phyloP scores from a whole-genome alignment of 306 rosid species.

The Vigna angularis region DNA sequence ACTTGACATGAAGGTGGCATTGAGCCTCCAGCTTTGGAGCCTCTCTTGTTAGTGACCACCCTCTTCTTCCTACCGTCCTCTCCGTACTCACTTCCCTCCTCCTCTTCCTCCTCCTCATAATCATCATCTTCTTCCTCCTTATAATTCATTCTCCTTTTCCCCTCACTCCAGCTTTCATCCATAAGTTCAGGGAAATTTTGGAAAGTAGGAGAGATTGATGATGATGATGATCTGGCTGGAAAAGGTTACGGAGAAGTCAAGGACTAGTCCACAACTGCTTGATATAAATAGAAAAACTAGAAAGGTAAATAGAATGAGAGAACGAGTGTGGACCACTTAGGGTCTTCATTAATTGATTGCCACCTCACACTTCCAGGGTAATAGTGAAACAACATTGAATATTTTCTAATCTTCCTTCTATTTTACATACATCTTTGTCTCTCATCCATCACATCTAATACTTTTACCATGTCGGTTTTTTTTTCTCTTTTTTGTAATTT shows the following conservation, averaged over 20 bases:
- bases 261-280: slow-evolving; percentile 35
- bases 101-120: slow-evolving; percentile 51
- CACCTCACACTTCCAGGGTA: slow-evolving; percentile 44
- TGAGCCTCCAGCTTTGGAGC: slow-evolving; percentile 59
- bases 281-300: slow-evolving; percentile 50
- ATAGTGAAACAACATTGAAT: slow-evolving; percentile 40
- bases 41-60: slow-evolving; percentile 48
- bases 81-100: slow-evolving; percentile 40
- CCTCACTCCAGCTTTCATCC: slow-evolving; percentile 64
- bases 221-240: background rate
- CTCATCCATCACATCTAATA: background rate
- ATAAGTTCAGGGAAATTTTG: slow-evolving; percentile 40
- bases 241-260: slow-evolving; percentile 47
- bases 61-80: slow-evolving; percentile 63
- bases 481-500: background rate
- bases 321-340: slow-evolving; percentile 70
- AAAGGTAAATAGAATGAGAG: slow-evolving; percentile 40
- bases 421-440: background rate
- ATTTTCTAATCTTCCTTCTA: background rate
- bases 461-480: background rate
- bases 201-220: background rate
- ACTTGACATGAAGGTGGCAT: slow-evolving; percentile 66
- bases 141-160: slow-evolving; percentile 59
- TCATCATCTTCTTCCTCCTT: slow-evolving; percentile 48
- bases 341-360: slow-evolving; percentile 41